These are phyloP conservation scores for Pittosporum tobira DNA, from an alignment of 129 eudicot species.

Conservation along the genomic window DNA sequence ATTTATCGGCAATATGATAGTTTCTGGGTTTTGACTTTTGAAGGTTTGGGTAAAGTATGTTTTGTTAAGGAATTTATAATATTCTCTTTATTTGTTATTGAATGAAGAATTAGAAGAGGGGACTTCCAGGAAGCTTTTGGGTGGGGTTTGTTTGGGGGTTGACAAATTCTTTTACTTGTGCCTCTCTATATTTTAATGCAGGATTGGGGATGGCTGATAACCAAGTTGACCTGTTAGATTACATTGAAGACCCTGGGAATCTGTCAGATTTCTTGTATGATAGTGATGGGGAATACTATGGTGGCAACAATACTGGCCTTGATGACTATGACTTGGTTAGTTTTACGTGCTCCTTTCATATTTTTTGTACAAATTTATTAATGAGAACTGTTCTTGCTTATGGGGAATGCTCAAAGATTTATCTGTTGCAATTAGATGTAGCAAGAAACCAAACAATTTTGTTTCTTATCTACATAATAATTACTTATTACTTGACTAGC, in stretches of 20 bases:
- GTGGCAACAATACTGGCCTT: conserved; percentile 27
- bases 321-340: conserved; percentile 63
- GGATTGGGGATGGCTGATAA: conserved; percentile 27
- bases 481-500: conserved; percentile 22
- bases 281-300: conserved; percentile 36
- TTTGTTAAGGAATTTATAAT: not conserved
- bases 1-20: not conserved
- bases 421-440: too few relatives aligned
- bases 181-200: not conserved
- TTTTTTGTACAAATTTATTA: not conserved
- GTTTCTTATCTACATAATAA: not conserved
- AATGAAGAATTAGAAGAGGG: not conserved
- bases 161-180: not conserved
- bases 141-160: not conserved
- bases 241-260: conserved; percentile 47
- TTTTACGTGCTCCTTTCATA: conserved; percentile 7
- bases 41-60: conserved; percentile 3
- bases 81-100: conserved; percentile 2
- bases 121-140: too few relatives aligned
- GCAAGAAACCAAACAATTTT: not conserved
- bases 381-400: not conserved
- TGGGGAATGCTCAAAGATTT: too few relatives aligned
- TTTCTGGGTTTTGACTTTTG: not conserved
- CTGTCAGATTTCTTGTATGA: conserved; percentile 37
- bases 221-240: conserved; percentile 32